Evolutionary conservation across 1,284 basidiomycete genomes (phyloP), one percentile per base, ranked within the genome.

Genomic region (Megacollybia platyphylla): DNA sequence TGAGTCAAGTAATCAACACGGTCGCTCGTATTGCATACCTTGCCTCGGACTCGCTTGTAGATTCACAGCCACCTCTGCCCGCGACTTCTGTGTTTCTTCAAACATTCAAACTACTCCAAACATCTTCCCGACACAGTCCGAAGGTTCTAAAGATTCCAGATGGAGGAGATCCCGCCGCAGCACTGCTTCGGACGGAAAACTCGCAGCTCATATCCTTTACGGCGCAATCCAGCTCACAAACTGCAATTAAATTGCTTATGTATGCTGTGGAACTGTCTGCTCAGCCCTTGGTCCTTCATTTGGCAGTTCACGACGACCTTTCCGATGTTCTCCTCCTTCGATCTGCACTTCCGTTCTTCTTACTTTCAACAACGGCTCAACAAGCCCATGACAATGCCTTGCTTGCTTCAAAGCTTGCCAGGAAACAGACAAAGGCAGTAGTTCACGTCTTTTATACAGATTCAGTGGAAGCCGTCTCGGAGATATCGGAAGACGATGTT

Each of bases 391-490:
- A 86, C 54, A 73, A 85, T 52, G 76, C 79, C 8, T 59, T 87
- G 11, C 65, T 87, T n/a, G 82, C 81, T 18, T 72, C 78, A 43
- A 71, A 74, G 39, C 62, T 88, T 35, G 81, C 86, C 3, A 64
- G 66, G 41, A 62, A 70, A 7, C 68, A 76, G 49, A 66, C 68
- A 44, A 72, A 68, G 41, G 70, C 74, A 2, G 88, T 94, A 11
- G 68, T 94, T 41, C 91, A 97, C 57, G 81, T 78, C 36, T 92
- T 91, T 57, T 76, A 83, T 46, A 38, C 51, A 31, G 59, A 59
- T 4, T 55, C 54, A 5, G 38, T 57, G 30, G 60, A 60, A 18
- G 54, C 59, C 10, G 44, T 52, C 5, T 55, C 76, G n/a, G 63
- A 80, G 49, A 61, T 84, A 11, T 51, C 70, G 4, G 77, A 77